Base-by-base conservation (phyloP, 2,329 filamentous ascomycete species). In the Hypoxylon sp. region DNA sequence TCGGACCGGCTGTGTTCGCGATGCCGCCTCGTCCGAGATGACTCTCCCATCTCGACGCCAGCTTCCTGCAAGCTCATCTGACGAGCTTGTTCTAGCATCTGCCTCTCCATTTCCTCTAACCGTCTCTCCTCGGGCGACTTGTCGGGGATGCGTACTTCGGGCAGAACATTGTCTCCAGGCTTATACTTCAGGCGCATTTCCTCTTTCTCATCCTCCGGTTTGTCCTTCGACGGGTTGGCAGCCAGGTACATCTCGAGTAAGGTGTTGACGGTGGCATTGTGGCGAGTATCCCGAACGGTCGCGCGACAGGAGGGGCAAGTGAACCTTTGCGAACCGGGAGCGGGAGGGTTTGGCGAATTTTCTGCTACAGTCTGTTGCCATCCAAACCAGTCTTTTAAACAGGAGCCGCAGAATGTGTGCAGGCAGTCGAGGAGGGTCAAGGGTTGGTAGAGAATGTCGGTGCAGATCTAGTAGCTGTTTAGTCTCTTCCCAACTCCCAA, bases 301-400 rank as follows among this genome's bases (percentile, higher is more conserved):
- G 94, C 93, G 72, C 96, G 93, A 82, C 96, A 99, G 82, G 94
- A 92, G 44, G 96, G 96, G 82, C 96, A 99, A 50, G 94, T 98
- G 79, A 94, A 97, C 77, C 87, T 77, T 70, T 81, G 74, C 75
- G 84, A 68, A 75, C 86, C 76, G 73, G 85, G 77, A 59, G 83
- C 73, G 70, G 88, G 85, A 46, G 84, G 82, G 10, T 81, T 81
- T 11, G 85, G 86, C 1, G 82, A 81, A 64, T 80, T 82, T 70
- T 86, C 87, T 48, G 86, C 87, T 13, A 85, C 84, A 31, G 85
- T 84, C 40, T 90, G 90, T 79, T 97, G 94, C 81, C 90, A 96
- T 70, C 85, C 84, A 79, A 98, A 99, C 96, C 96, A 99, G 83
- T 97, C 94, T 80, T 97, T 97, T 66, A 98, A 81, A 78, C 96